Evolutionary conservation across 495 filamentous ascomycete genomes (phyloP).

Genomic region (Zalerion maritima): DNA sequence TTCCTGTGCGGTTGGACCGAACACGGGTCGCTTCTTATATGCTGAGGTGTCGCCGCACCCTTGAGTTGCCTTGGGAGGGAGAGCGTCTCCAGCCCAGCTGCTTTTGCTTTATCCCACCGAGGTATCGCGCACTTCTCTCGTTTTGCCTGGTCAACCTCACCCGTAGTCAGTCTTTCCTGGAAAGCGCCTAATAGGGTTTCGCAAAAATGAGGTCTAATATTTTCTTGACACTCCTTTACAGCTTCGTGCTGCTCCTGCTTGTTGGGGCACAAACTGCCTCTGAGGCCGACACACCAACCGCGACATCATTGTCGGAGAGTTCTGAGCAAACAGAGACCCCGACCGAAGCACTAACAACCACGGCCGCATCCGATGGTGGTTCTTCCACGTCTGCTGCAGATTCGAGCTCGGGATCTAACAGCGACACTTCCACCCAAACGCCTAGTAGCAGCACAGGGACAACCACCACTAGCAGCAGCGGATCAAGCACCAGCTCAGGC

Average conservation of each 20-base stretch:
- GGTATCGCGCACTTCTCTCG: no score
- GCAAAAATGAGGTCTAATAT: constrained; percentile 13
- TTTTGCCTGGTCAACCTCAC: no score
- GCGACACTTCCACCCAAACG: no score
- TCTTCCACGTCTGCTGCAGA: constrained; percentile 7
- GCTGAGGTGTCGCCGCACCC: no score
- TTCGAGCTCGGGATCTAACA: constrained; percentile 6
- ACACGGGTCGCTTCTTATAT: no score
- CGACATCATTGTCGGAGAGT: constrained; percentile 6
- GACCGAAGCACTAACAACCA: constrained; percentile 6
- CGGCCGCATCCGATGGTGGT: constrained; percentile 7
- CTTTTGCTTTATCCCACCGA: constrained; percentile 1
- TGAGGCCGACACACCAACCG: constrained; percentile 7
- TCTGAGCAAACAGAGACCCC: constrained; percentile 4
- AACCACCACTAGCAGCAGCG: constrained; percentile 5
- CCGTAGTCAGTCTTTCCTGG: no score
- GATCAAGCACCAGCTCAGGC: constrained; percentile 10
- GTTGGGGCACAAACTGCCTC: constrained; percentile 15
- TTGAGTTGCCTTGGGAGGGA: no score
- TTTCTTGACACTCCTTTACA: constrained; percentile 9
- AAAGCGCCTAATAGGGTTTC: no score
- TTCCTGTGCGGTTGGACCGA: no score
- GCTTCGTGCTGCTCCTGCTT: constrained; percentile 10
- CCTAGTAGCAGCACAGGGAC: constrained; percentile 7
- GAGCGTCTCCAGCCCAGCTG: neutral